Conservation (phyloP, 345 rosid genomes). For the Punica granatum region DNA sequence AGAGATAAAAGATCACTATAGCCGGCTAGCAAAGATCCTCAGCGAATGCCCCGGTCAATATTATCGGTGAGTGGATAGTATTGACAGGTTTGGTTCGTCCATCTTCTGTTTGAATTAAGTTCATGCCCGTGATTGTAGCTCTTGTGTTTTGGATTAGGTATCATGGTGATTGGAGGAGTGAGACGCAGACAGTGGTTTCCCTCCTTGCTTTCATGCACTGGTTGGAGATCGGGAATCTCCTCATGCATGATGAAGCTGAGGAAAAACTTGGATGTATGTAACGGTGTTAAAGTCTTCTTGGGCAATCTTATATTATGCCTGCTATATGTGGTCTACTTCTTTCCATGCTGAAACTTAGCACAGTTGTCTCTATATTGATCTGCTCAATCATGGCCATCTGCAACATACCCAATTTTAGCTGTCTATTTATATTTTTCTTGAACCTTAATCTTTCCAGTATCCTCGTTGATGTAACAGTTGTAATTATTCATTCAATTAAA, state of each 20-base stretch:
- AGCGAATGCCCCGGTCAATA: conserved; percentile 63
- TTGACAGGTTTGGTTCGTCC: background rate
- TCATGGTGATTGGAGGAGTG: conserved; percentile 95
- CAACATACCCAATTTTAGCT: background rate
- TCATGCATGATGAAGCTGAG: conserved; percentile 62
- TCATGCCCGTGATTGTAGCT: conserved; percentile 1
- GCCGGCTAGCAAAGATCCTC: conserved; percentile 48
- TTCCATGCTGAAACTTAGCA: too few relatives aligned
- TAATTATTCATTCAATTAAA: background rate
- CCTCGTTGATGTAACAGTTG: background rate
- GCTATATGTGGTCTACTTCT: background rate
- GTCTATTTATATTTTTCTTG: background rate
- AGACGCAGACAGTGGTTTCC: conserved; percentile 81
- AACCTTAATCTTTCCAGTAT: background rate
- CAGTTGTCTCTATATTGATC: background rate
- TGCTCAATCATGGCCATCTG: background rate
- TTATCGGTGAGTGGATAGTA: conserved; percentile 39
- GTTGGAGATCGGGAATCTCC: conserved; percentile 80
- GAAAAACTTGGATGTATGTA: conserved; percentile 79
- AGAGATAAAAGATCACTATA: conserved; percentile 49
- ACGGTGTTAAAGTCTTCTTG: background rate
- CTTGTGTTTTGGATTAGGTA: conserved; percentile 39
- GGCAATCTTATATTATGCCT: background rate
- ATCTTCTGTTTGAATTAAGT: conserved; percentile 4
- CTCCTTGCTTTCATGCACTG: conserved; percentile 85